phyloP scores from a whole-genome alignment of 2,329 filamentous ascomycete species.

The Penicillium sp. region DNA sequence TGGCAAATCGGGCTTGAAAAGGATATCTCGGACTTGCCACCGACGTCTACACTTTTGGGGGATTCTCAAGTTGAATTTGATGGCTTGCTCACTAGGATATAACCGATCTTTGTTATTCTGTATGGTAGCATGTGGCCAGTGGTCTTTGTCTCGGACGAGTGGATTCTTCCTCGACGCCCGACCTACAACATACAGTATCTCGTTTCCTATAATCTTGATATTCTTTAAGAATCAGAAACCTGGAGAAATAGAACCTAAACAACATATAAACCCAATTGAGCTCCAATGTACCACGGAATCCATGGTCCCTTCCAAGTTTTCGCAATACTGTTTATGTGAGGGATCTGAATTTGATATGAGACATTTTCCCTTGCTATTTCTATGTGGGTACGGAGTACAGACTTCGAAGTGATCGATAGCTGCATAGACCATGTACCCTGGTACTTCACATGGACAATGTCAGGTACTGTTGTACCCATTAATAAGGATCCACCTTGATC shows the following conservation, averaged over 20 bases:
- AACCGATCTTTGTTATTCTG: too few species aligned
- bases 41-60: neutral
- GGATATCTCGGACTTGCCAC: conserved; percentile 15
- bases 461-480: conserved; percentile 15
- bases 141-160: neutral
- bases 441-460: conserved; percentile 11
- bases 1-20: conserved; percentile 14
- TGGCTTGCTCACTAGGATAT: too few species aligned
- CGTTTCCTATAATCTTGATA: too few species aligned
- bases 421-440: conserved; percentile 24
- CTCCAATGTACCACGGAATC: too few species aligned
- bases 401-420: conserved; percentile 15
- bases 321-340: too few species aligned
- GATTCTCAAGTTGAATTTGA: neutral
- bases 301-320: too few species aligned
- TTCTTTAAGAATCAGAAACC: too few species aligned
- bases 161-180: neutral
- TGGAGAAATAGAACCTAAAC: too few species aligned
- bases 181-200: neutral
- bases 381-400: too few species aligned
- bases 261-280: too few species aligned
- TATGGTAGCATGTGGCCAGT: neutral
- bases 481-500: conserved; percentile 16
- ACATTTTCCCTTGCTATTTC: too few species aligned
- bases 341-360: conserved; percentile 17